Base-by-base conservation (phyloP, 2,329 filamentous ascomycete species). In the Scytalidium sp. region DNA sequence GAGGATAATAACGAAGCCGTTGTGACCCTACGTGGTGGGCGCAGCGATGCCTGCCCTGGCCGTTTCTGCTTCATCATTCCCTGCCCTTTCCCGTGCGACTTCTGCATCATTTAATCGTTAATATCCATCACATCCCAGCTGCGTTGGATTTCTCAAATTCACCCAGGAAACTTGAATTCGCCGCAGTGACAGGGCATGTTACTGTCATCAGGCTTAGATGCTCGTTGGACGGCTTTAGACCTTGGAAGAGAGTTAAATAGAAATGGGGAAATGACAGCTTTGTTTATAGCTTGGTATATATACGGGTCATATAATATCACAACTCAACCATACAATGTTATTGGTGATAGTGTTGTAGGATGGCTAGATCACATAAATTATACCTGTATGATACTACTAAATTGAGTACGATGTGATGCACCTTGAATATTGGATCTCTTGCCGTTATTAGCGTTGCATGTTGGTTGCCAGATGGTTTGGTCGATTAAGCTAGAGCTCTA, bases 21-120 rank as follows among this genome's bases (percentile, higher is more conserved):
- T 78, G 47, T 63, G 19, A 47, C 53, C 7, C 53, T 68, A 25
- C 56, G 66, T 45, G 64, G 66, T 41, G 66, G 66, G 11, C 25
- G 25, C 25, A 29, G 25, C 25, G 56, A 62, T 11, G 50, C 46
- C 39, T 70, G 68, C 47, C 66, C 63, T 4, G 67, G 66, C 8
- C 60, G 67, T 6, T 68, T 69, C 49, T 70, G 67, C 59, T 70
- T 69, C 51, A 64, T 67, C 36, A 67, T 70, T 25, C 68, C 66
- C 0, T 64, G 51, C 8, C 67, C 63, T 5, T 64, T 62, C 3
- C 67, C 62, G 1, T 58, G 59, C 13, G 60, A 53, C 13, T 70
- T 52, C 6, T 54, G 56, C 49, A 61, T 62, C 32, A 56, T 58
- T 32, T 58, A 52, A 55, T 11, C 40, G 21, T 41, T 19, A 17